phyloP scores from a whole-genome alignment of 1,284 basidiomycete species.

The Ceratobasidium sp. region DNA sequence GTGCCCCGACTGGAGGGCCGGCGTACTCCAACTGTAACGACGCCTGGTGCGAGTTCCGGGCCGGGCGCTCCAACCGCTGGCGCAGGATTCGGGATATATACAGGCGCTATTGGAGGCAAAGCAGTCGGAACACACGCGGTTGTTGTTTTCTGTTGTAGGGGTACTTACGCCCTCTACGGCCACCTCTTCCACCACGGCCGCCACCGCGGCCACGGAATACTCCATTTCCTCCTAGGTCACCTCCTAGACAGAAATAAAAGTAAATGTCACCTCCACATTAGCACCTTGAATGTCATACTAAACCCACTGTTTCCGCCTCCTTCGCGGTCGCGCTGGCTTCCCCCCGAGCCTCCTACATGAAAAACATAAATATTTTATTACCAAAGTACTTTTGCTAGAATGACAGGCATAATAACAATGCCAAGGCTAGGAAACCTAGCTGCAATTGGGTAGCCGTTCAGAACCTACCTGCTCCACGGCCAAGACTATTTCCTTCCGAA shows the following conservation, averaged over 20 bases:
- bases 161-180: background rate
- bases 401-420: too few relatives aligned
- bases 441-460: too few relatives aligned
- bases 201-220: conserved; percentile 3
- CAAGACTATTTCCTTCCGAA: background rate
- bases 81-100: conserved; percentile 5
- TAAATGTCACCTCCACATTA: too few relatives aligned
- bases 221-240: background rate
- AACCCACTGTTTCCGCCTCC: background rate
- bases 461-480: background rate
- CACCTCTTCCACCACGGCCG: background rate
- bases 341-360: conserved; percentile 3
- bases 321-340: conserved; percentile 8
- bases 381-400: too few relatives aligned
- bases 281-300: too few relatives aligned
- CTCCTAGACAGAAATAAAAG: background rate
- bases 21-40: background rate
- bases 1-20: conserved; percentile 58
- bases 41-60: background rate
- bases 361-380: too few relatives aligned
- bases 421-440: too few relatives aligned
- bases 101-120: background rate
- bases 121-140: background rate
- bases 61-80: background rate
- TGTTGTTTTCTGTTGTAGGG: too few relatives aligned